Base-by-base conservation (phyloP, 2,329 filamentous ascomycete species). In the Penicillium polonicum region DNA sequence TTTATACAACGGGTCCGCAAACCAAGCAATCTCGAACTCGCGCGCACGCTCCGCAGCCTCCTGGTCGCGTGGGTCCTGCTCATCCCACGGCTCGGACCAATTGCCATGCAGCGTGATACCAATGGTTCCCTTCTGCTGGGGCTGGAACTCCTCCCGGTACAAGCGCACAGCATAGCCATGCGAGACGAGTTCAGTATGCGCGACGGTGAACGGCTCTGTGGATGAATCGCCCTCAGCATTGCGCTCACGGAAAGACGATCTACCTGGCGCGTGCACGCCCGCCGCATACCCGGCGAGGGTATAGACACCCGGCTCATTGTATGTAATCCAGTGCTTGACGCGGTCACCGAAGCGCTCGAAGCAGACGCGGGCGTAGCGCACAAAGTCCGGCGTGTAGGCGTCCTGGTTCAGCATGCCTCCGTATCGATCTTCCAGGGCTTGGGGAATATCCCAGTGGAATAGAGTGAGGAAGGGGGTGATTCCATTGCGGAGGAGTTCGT, bases 291-390 rank as follows among this genome's bases (percentile, higher is more conserved):
- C 90, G 48, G 92, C 82, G 62, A 92, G 87, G 31, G 87, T 84
- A 60, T 86, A 89, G 73, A 89, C 92, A 81, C 88, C 92, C 3
- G 90, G 90, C 78, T 93, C 90, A 72, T 92, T 92, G 78, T 91
- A 90, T 29, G 89, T 92, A 72, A 91, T 90, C 90, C 90, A 94
- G 76, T 89, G 82, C 79, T 90, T 89, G 69, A 90, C 89, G 72
- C 86, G 87, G 55, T 87, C 84, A 51, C 83, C 83, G 57, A 92
- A 81, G 3, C 84, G 82, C 74, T 87, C 82, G 78, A 91, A 93
- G 69, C 89, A 80, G 43, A 89, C 80, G 62, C 86, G 85, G n/a
- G 90, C 88, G 70, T 91, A 93, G 73, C 87, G 79, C 69, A 88
- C 87, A 72, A 86, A 93, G 76, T 94, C 90, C 60, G 86, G 81